Base-by-base conservation (phyloP, 1,139 yeast species). In the Williopsis jadinii region DNA sequence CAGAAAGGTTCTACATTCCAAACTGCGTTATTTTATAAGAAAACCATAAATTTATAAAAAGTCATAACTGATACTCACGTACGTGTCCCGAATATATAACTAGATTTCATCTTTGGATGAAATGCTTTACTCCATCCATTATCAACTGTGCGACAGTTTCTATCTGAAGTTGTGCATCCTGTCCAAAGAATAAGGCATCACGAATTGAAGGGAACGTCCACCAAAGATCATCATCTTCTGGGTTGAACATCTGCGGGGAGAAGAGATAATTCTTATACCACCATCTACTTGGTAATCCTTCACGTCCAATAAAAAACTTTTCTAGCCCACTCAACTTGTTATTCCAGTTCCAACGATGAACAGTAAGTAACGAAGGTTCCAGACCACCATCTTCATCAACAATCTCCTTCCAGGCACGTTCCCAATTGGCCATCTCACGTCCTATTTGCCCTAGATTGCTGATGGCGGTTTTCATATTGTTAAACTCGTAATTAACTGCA, bases 321-420 rank as follows among this genome's bases (percentile, higher is more conserved):
- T 80, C 84, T 43, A 86, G 69, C 13, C 66, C 62, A 13, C 76
- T 62, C 56, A 87, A 63, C 47, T 77, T 76, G 28, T 78, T 72
- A 62, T 90, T 90, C 87, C 95, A 84, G 46, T 75, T 76, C 82
- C 87, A 77, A 53, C 97, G 70, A 51, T 76, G 79, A 45, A 80
- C 73, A 0, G 90, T 74, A 43, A 84, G 66, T 37, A 83, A 60
- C 3, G 87, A 75, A 0, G 95, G 90, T 55, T 86, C 95, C 8
- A 73, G 56, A 1, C 67, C 67, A 28, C 47, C 44, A 34, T 62
- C 67, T 26, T 62, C 54, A 26, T 55, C 56, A 12, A 69, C 63
- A 11, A 66, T 58, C 12, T 69, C 68, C 19, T 57, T 59, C 92
- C 95, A 84, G 2, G 76, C 74, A 11, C 60, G 55, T 14, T 59